Conservation (phyloP, 306 rosid species). For the Dicorynia guianensis region DNA sequence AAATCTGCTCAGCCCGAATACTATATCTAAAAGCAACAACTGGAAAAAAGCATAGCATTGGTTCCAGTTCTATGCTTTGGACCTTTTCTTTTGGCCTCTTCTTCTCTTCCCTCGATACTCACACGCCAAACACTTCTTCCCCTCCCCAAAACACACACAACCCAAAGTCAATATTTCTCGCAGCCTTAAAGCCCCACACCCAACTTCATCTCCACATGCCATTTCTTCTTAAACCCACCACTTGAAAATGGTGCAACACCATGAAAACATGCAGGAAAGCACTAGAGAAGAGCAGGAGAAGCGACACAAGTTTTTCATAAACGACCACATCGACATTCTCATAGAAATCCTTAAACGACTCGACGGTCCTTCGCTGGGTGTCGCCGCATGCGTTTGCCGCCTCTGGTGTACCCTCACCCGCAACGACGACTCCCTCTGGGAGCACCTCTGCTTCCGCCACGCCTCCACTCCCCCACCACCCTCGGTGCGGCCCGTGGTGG, state of each 20-base stretch:
- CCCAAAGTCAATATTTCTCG: conserved; percentile 35
- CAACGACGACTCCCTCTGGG: conserved; percentile 93
- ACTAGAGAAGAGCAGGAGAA: conserved; percentile 43
- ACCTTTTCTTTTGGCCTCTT: conserved; percentile 78
- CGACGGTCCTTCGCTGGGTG: conserved; percentile 87
- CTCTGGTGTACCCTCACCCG: conserved; percentile 75
- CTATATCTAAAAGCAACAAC: conserved; percentile 59
- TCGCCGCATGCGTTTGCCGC: conserved; percentile 89
- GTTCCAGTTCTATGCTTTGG: conserved; percentile 80
- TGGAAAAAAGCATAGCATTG: conserved; percentile 59
- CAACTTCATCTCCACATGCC: conserved; percentile 9
- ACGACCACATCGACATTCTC: conserved; percentile 92
- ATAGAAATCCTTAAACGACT: conserved; percentile 84
- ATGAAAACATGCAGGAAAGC: conserved; percentile 40
- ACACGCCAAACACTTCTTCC: background rate
- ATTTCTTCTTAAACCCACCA: conserved; percentile 24
- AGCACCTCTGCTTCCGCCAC: conserved; percentile 87
- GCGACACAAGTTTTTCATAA: conserved; percentile 66
- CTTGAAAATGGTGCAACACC: conserved; percentile 43
- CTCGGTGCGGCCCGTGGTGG: conserved; percentile 60
- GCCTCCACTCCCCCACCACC: conserved; percentile 60
- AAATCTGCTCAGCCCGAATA: conserved; percentile 60
- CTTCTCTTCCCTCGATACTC: conserved; percentile 67
- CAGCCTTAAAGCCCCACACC: conserved; percentile 26
- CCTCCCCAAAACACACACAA: background rate